These are phyloP conservation scores for Chenopodium quinoa DNA, from an alignment of 148 eudicot species.

Conservation along the genomic window DNA sequence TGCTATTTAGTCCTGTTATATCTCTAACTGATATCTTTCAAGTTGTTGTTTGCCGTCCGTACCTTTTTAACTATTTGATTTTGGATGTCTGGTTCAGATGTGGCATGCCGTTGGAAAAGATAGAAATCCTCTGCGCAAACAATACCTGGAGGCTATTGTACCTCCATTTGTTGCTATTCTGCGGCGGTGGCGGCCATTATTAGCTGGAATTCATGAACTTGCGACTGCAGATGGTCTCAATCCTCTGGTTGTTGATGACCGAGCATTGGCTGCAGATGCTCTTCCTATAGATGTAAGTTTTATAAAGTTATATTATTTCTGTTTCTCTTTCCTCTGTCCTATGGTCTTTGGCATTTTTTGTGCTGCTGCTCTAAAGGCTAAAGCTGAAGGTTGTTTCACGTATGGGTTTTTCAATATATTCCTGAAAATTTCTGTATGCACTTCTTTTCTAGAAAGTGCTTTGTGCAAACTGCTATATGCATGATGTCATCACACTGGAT, in stretches of 20 bases:
- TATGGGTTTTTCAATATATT: background rate
- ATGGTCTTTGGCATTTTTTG: background rate
- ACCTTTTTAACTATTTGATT: background rate
- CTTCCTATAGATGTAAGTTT: conserved; percentile 81
- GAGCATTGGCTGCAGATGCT: conserved; percentile 86
- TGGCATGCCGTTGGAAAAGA: conserved; percentile 89
- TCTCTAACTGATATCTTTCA: background rate
- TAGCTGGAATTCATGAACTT: conserved; percentile 97
- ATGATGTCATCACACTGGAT: background rate
- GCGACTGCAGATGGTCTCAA: conserved; percentile 81
- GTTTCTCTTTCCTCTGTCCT: background rate
- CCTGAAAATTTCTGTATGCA: background rate
- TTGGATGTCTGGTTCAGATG: conserved; percentile 49
- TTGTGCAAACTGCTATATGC: conserved; percentile 4
- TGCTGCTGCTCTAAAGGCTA: background rate
- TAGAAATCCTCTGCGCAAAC: conserved; percentile 80
- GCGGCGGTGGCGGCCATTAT: conserved; percentile 94
- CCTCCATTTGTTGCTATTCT: conserved; percentile 92
- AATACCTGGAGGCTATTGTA: conserved; percentile 80
- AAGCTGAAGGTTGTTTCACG: background rate
- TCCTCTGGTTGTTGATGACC: conserved; percentile 89
- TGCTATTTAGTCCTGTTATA: conserved; percentile 10
- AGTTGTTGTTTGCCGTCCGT: background rate
- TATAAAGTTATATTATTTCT: background rate
- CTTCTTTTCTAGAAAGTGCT: background rate